Conservation (phyloP, 805 yeast genomes). For the Limtongia smithiae region DNA sequence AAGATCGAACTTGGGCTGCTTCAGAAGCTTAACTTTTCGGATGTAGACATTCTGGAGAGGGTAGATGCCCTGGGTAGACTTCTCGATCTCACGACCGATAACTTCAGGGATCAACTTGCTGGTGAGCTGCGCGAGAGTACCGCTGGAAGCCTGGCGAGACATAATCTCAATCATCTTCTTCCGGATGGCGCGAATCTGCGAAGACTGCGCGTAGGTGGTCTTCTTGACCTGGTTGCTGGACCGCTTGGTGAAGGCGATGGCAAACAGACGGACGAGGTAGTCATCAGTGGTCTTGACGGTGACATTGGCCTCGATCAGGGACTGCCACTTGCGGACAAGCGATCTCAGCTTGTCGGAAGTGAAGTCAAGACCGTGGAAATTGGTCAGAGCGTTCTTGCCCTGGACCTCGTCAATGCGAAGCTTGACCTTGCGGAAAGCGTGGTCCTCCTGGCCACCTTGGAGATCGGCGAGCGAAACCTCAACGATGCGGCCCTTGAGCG, state of each 20-base stretch:
- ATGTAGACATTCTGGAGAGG: constrained; percentile 98
- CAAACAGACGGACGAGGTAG: constrained; percentile 92
- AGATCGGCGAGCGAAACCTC: constrained; percentile 95
- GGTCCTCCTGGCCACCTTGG: constrained; percentile 94
- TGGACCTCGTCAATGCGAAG: constrained; percentile 98
- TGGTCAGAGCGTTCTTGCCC: constrained; percentile 97
- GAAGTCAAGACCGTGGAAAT: constrained; percentile 99
- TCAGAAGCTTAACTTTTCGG: constrained; percentile 97
- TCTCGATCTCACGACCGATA: constrained; percentile 97
- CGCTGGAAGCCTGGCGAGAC: constrained; percentile 93
- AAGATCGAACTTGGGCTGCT: constrained; percentile 98
- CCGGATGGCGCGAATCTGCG: constrained; percentile 96
- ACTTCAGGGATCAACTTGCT: constrained; percentile 98
- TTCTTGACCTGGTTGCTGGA: constrained; percentile 95
- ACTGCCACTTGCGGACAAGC: constrained; percentile 98
- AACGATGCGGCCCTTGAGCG: constrained; percentile 95
- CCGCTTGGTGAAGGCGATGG: constrained; percentile 98
- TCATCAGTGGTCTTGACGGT: constrained; percentile 98
- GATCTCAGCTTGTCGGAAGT: constrained; percentile 97
- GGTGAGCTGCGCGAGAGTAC: constrained; percentile 93
- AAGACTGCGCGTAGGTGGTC: constrained; percentile 96
- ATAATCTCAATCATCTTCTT: constrained; percentile 94
- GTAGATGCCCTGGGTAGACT: constrained; percentile 89
- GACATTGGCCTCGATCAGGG: constrained; percentile 95
- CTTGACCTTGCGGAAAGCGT: constrained; percentile 94